Conservation (phyloP, 192 early-diverging fungal species). For the Diversispora epigaea region DNA sequence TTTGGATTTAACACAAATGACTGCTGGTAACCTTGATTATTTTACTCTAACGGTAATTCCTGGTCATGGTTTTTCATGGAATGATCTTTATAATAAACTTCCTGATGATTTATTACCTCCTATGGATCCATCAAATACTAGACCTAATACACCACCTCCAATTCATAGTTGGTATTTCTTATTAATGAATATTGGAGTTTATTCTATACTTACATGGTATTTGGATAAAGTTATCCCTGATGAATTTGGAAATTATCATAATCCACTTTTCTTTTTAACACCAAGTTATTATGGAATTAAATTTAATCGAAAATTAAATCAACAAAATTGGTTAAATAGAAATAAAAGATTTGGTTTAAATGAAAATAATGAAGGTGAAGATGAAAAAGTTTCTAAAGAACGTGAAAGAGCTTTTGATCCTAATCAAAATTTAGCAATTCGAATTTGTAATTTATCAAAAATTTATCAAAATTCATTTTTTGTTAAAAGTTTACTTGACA, state of each 20-base stretch:
- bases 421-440: conserved; percentile 39
- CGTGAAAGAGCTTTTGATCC: conserved; percentile 45
- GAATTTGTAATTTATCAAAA: conserved; percentile 60
- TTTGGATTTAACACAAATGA: conserved; percentile 61
- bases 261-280: conserved; percentile 63
- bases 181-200: conserved; percentile 61
- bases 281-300: conserved; percentile 68
- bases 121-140: conserved; percentile 44
- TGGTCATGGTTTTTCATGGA: conserved; percentile 63
- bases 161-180: conserved; percentile 63
- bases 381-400: conserved; percentile 52
- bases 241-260: conserved; percentile 63
- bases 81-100: conserved; percentile 47
- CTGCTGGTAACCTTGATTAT: conserved; percentile 49
- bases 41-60: conserved; percentile 63
- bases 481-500: conserved; percentile 43
- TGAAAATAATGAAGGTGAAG: conserved; percentile 43
- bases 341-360: conserved; percentile 26
- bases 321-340: conserved; percentile 45
- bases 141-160: conserved; percentile 58
- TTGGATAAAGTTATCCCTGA: conserved; percentile 75
- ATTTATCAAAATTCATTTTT: conserved; percentile 48
- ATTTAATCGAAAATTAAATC: conserved; percentile 37
- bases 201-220: conserved; percentile 66
- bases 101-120: conserved; percentile 45